A percentile compares a stretch with the other conserved stretches of the same genome.
These are phyloP conservation scores for Plasmodium relictum DNA, from an alignment of 169 alveolate species.

Conservation along the genomic window DNA sequence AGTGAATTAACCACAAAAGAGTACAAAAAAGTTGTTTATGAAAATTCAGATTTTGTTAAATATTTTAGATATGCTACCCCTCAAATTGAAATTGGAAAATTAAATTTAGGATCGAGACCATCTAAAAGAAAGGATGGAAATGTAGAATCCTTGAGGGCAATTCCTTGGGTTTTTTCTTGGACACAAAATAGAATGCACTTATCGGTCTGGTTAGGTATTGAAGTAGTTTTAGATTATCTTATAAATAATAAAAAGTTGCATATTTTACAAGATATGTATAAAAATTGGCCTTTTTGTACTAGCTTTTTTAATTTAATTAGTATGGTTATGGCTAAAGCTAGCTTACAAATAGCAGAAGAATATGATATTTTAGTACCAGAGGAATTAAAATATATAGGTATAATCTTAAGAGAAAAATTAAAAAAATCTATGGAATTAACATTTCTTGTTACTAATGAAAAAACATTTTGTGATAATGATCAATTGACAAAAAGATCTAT, in stretches of 20 bases:
- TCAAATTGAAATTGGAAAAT: conserved; percentile 87
- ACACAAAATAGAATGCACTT: conserved; percentile 88
- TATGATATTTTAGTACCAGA: conserved; percentile 82
- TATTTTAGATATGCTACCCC: conserved; percentile 89
- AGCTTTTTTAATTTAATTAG: conserved; percentile 88
- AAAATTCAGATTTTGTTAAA: conserved; percentile 83
- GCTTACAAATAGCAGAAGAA: conserved; percentile 80
- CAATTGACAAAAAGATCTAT: conserved; percentile 78
- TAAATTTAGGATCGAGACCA: conserved; percentile 90
- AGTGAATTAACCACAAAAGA: conserved; percentile 83
- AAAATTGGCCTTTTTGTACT: conserved; percentile 88
- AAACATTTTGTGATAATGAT: conserved; percentile 82
- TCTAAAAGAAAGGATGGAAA: conserved; percentile 88
- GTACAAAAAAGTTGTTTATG: conserved; percentile 83
- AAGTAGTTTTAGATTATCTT: conserved; percentile 79
- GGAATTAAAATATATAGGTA: conserved; percentile 66
- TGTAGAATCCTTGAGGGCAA: conserved; percentile 89
- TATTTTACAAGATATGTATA: conserved; percentile 83
- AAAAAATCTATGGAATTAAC: conserved; percentile 77
- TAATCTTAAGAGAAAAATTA: conserved; percentile 58
- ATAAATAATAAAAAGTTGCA: conserved; percentile 51
- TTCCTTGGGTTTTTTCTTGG: conserved; percentile 94
- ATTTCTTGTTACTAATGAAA: conserved; percentile 80
- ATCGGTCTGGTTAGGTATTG: conserved; percentile 90
- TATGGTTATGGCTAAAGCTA: conserved; percentile 86